Conservation (phyloP, 2,329 filamentous ascomycete genomes). For the Curvularia verruculosa region DNA sequence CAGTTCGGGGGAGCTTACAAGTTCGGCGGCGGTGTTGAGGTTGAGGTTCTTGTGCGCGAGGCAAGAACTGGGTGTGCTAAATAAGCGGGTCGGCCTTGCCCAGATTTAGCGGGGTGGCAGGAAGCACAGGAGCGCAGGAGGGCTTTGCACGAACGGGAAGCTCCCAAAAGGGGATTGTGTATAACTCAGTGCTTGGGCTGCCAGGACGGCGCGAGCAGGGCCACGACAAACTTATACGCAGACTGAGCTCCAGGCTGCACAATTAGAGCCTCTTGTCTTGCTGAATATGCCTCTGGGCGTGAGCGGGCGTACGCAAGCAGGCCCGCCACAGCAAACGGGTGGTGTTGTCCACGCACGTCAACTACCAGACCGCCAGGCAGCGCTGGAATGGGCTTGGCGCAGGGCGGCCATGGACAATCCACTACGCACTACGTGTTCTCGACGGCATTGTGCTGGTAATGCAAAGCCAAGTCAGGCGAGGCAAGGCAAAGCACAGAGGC, state of each 20-base stretch:
- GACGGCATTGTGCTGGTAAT: slow-evolving; percentile 25
- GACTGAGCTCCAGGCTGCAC: slow-evolving; percentile 37
- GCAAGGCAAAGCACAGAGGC: slow-evolving; percentile 14
- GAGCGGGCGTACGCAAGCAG: slow-evolving; percentile 42
- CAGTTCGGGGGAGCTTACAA: slow-evolving; percentile 43
- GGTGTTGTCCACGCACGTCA: slow-evolving; percentile 30
- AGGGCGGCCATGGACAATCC: slow-evolving; percentile 17
- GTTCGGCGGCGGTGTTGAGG: slow-evolving; percentile 40
- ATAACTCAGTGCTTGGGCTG: slow-evolving; percentile 11
- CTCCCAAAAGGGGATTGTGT: slow-evolving; percentile 18
- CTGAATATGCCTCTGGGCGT: neutral
- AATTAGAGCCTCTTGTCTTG: slow-evolving; percentile 20
- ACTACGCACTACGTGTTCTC: slow-evolving; percentile 33
- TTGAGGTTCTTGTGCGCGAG: slow-evolving; percentile 48
- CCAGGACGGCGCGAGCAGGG: slow-evolving; percentile 3
- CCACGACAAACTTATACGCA: slow-evolving; percentile 26
- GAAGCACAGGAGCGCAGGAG: slow-evolving; percentile 30
- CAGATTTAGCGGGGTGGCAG: slow-evolving; percentile 47
- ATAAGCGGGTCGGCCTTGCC: slow-evolving; percentile 52
- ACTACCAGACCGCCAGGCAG: slow-evolving; percentile 33
- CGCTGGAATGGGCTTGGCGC: slow-evolving; percentile 31
- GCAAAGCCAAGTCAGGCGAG: slow-evolving; percentile 17
- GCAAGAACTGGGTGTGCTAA: slow-evolving; percentile 50
- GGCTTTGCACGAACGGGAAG: slow-evolving; percentile 33
- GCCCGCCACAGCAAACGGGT: slow-evolving; percentile 38